A percentile compares a stretch with the other conserved stretches of the same genome.
Conservation (phyloP, 306 rosid genomes). For the Sindora glabra region DNA sequence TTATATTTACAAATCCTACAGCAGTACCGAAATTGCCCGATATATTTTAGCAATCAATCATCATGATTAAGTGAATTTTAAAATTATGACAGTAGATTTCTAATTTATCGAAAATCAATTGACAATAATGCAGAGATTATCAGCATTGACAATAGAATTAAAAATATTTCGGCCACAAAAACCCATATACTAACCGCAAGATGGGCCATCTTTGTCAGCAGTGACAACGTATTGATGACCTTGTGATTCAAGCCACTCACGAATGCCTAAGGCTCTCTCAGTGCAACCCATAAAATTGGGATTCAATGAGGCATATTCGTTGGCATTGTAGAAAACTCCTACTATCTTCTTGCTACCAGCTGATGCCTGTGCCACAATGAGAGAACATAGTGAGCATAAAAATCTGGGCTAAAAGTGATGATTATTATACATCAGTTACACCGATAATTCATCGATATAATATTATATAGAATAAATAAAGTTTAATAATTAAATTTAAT, state of each 20-base stretch:
- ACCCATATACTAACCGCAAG: constrained; percentile 68
- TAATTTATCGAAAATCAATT: too few species aligned
- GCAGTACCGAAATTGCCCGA: too few species aligned
- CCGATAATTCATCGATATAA: neutral
- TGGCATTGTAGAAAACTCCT: constrained; percentile 89
- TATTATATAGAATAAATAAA: neutral
- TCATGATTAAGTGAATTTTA: too few species aligned
- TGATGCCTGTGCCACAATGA: constrained; percentile 49
- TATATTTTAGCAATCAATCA: too few species aligned
- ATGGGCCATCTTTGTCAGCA: constrained; percentile 85
- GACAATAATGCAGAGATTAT: too few species aligned
- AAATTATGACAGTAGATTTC: too few species aligned
- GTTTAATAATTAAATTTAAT: too few species aligned
- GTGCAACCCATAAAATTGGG: constrained; percentile 89
- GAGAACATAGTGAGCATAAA: neutral
- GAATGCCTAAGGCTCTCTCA: constrained; percentile 79
- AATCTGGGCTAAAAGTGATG: neutral
- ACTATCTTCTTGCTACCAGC: constrained; percentile 86
- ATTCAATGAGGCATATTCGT: constrained; percentile 68
- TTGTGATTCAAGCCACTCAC: constrained; percentile 88
- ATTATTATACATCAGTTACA: too few species aligned
- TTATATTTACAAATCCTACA: too few species aligned
- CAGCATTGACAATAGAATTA: too few species aligned
- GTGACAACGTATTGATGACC: constrained; percentile 91
- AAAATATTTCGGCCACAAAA: too few species aligned